phyloP scores from a whole-genome alignment of 306 rosid genomes.

The Argentina anserina region DNA sequence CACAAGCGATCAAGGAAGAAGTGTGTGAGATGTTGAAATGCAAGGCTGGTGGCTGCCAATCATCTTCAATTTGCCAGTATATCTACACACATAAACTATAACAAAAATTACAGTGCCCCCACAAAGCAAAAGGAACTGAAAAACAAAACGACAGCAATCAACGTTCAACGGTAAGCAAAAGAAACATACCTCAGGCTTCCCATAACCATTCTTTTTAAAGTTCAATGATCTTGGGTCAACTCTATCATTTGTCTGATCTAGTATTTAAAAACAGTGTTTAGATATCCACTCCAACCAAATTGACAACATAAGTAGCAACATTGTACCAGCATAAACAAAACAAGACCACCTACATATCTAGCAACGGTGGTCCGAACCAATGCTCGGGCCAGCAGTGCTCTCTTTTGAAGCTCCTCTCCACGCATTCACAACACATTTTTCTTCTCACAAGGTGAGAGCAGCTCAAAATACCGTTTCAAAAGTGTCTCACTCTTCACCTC shows the following conservation, averaged over 20 bases:
- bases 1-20: slow-evolving; percentile 84
- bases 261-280: slow-evolving; percentile 39
- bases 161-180: slow-evolving; percentile 15
- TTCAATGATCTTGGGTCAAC: slow-evolving; percentile 62
- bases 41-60: slow-evolving; percentile 60
- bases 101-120: slow-evolving; percentile 18
- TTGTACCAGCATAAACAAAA: slow-evolving; percentile 1
- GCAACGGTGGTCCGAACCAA: slow-evolving; percentile 83
- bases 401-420: slow-evolving; percentile 56
- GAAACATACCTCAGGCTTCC: slow-evolving; percentile 80
- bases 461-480: slow-evolving; percentile 53
- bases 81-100: slow-evolving; percentile 44
- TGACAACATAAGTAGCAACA: neutral
- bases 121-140: neutral
- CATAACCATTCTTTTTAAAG: slow-evolving; percentile 68
- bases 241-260: slow-evolving; percentile 58
- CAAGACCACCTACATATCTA: slow-evolving; percentile 60
- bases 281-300: slow-evolving; percentile 25
- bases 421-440: slow-evolving; percentile 46
- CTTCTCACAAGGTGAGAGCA: slow-evolving; percentile 71
- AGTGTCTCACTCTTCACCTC: slow-evolving; percentile 54
- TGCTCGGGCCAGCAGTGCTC: slow-evolving; percentile 69
- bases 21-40: slow-evolving; percentile 93
- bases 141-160: slow-evolving; percentile 2
- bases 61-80: slow-evolving; percentile 51